Conservation (phyloP, 2,329 filamentous ascomycete genomes). For the Epichloe brachyelytri region DNA sequence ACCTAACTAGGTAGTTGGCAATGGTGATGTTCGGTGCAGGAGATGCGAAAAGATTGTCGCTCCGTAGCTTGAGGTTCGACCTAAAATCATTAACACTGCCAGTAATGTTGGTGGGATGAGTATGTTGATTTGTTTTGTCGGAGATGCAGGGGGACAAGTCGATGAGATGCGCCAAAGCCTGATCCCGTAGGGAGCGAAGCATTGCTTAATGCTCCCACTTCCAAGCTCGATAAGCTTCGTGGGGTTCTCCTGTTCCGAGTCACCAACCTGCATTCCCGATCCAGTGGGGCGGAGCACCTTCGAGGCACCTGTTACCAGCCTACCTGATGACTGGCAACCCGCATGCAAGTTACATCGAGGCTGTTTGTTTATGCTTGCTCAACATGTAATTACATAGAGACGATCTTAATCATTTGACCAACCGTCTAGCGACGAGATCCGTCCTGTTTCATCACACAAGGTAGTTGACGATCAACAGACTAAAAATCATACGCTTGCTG, state of each 20-base stretch:
- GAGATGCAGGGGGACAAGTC: background rate
- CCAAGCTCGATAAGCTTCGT: slow-evolving; percentile 1
- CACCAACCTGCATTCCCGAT: background rate
- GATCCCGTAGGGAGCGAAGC: background rate
- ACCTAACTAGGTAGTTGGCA: background rate
- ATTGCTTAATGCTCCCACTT: background rate
- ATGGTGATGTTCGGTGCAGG: background rate
- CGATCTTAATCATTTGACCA: no score
- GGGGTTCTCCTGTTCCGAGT: background rate
- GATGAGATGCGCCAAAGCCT: background rate
- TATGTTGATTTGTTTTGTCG: background rate
- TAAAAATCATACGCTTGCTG: no score
- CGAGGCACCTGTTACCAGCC: no score
- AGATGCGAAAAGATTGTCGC: background rate
- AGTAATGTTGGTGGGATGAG: background rate
- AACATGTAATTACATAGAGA: no score
- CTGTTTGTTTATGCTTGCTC: no score
- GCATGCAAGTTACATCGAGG: no score
- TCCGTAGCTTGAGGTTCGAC: background rate
- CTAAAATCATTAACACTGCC: background rate
- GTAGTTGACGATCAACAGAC: no score
- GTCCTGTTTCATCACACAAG: no score
- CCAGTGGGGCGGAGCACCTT: background rate
- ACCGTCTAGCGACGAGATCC: no score
- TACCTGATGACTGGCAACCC: no score